phyloP scores from a whole-genome alignment of 1,284 basidiomycete species.

The Anthracocystis setariae region DNA sequence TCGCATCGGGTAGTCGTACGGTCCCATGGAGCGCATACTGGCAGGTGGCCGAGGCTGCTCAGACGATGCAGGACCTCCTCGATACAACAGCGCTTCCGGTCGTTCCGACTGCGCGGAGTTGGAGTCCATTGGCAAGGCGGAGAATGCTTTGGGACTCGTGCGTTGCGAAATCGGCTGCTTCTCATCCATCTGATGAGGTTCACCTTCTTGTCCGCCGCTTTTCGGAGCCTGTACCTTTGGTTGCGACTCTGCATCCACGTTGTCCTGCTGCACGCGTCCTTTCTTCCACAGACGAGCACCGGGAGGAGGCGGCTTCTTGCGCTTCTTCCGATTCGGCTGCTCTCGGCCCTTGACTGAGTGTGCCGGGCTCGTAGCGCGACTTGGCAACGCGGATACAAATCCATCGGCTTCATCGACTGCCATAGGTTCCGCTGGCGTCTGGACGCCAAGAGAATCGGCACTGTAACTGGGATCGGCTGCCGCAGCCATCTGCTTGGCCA shows the following conservation, averaged over 20 bases:
- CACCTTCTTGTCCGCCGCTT: neutral
- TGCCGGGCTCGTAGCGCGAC: slow-evolving; percentile 8
- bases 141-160: neutral
- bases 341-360: slow-evolving; percentile 1
- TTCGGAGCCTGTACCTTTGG: neutral
- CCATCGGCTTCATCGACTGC: neutral
- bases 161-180: neutral
- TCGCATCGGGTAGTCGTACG: slow-evolving; percentile 8
- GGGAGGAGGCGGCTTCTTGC: slow-evolving; percentile 42
- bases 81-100: neutral
- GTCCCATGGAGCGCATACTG: neutral
- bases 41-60: neutral
- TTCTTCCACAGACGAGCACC: slow-evolving; percentile 47
- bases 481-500: slow-evolving; percentile 16
- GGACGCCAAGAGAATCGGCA: slow-evolving; percentile 6
- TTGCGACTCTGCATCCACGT: slow-evolving; percentile 2
- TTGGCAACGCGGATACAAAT: slow-evolving; percentile 9
- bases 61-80: neutral
- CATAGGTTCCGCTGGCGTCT: slow-evolving; percentile 13
- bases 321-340: slow-evolving; percentile 18
- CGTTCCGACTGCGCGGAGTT: neutral
- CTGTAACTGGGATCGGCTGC: neutral
- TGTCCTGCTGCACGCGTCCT: slow-evolving; percentile 37
- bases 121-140: neutral
- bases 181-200: neutral